Base-by-base conservation (phyloP, 441 rosid species). In the Gossypium davidsonii region DNA sequence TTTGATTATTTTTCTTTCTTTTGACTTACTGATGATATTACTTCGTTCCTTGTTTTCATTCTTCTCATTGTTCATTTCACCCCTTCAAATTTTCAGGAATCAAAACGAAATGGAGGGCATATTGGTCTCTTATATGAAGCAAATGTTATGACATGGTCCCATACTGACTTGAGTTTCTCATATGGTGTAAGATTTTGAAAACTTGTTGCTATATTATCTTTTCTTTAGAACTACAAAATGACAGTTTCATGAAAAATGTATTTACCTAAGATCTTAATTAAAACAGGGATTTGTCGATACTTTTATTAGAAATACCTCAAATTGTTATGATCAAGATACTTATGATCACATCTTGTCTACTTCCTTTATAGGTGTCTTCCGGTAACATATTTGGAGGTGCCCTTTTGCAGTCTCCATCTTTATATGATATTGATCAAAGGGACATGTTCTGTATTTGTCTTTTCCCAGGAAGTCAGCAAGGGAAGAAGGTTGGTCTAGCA, bases 121-220 rank as follows among this genome's bases (percentile, higher is more conserved):
- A 74, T 90, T 78, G 79, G 83, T 73, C 92, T 84, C 84, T 68
- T 80, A 18, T 89, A 93, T 79, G 98, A 92, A 86, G 78, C 93
- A 74, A 94, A 91, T 67, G 94, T 96, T 85, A 90, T 90, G 23
- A 76, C 79, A 69, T 96, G 98, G 98, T 88, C 96, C 0, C 82
- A 77, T 73, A 61, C 74, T 21, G 97, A 93, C 83, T 85, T 96
- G 73, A 84, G 76, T 79, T 84, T 93, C 77, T 82, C 97, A 68
- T 96, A 89, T 75, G 62, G 79, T 73, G 99, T 93, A 91, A 88
- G 89, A 73, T 42, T 67, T 59, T 4, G 18, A 70, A 72, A 60
- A 60, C 65, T 60, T 28, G 65, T 48, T 10, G 14, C 6, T 15
- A 31, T 9, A 12, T 21, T 28, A 2, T 70, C 62, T 70, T 70